Conservation (phyloP, 2,329 filamentous ascomycete genomes). For the Plectosphaerella sp. region DNA sequence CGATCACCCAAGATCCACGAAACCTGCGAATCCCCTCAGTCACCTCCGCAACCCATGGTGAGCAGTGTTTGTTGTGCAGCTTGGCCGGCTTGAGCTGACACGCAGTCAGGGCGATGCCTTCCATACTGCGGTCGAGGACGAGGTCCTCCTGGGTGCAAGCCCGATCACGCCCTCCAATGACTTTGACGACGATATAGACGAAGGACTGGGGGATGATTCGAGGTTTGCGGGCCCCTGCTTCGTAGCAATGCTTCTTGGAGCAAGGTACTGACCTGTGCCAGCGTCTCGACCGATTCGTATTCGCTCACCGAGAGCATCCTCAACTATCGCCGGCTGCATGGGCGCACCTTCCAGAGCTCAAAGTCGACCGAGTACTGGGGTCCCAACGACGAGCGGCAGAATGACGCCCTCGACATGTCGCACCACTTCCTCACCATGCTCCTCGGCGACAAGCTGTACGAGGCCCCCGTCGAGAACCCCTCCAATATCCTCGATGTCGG, state of each 20-base stretch:
- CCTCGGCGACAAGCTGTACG: conserved; percentile 9
- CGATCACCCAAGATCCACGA: no score
- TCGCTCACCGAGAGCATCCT: conserved; percentile 23
- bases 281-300: conserved; percentile 18
- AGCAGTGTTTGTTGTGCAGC: no score
- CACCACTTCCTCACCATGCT: conserved; percentile 19
- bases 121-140: no score
- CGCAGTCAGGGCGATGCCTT: no score
- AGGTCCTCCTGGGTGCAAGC: no score
- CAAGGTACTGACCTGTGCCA: not conserved
- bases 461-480: not conserved
- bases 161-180: not conserved
- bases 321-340: conserved; percentile 24
- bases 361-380: conserved; percentile 18
- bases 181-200: not conserved
- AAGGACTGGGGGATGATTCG: not conserved
- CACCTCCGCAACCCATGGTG: no score
- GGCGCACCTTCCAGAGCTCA: conserved; percentile 23
- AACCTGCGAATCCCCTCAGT: no score
- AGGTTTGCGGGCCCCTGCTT: not conserved
- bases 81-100: no score
- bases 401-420: conserved; percentile 17
- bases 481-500: conserved; percentile 37
- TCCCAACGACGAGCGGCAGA: conserved; percentile 20
- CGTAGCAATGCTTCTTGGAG: not conserved